Conservation (phyloP, 2,329 filamentous ascomycete species). For the Penicillium freii region DNA sequence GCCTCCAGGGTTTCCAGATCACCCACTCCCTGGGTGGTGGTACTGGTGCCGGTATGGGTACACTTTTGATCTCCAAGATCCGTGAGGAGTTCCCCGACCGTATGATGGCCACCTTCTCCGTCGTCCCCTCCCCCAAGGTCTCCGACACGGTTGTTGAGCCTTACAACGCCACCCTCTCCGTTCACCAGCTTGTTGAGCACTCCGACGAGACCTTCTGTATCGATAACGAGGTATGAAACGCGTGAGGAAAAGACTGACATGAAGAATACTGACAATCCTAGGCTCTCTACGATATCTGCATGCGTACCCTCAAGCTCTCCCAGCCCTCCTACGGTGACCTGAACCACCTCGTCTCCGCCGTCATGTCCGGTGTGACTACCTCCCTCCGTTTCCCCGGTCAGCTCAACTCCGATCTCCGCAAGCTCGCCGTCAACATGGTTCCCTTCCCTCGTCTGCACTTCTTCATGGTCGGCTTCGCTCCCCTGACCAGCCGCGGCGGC, state of each 20-base stretch:
- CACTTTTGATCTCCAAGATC: constrained; percentile 99
- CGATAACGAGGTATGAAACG: constrained; percentile 76
- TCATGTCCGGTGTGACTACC: constrained; percentile 99
- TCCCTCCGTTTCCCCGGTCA: constrained; percentile 99
- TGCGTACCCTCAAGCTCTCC: constrained; percentile 97
- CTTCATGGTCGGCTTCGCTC: constrained; percentile 99
- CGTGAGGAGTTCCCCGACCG: constrained; percentile 99
- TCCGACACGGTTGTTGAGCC: constrained; percentile 99
- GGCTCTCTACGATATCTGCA: constrained; percentile 99
- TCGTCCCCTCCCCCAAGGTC: constrained; percentile 98
- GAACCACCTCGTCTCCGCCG: constrained; percentile 98
- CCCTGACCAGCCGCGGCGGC: constrained; percentile 87
- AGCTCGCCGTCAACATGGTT: constrained; percentile 99
- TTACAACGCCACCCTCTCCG: constrained; percentile 98
- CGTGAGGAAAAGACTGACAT: neutral
- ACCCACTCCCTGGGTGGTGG: constrained; percentile 99
- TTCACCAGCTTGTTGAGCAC: constrained; percentile 99
- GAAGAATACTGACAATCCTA: constrained; percentile 28
- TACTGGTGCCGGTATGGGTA: constrained; percentile 99
- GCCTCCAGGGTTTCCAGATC: constrained; percentile 99
- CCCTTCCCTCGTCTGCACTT: constrained; percentile 99
- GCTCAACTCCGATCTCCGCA: constrained; percentile 99
- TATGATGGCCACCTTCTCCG: constrained; percentile 99
- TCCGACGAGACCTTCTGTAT: constrained; percentile 99
- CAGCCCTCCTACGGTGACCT: constrained; percentile 98